Evolutionary conservation across 208 protist genomes (phyloP), one percentile per base, ranked within the genome.

Genomic region (Angomonas desouzai): DNA sequence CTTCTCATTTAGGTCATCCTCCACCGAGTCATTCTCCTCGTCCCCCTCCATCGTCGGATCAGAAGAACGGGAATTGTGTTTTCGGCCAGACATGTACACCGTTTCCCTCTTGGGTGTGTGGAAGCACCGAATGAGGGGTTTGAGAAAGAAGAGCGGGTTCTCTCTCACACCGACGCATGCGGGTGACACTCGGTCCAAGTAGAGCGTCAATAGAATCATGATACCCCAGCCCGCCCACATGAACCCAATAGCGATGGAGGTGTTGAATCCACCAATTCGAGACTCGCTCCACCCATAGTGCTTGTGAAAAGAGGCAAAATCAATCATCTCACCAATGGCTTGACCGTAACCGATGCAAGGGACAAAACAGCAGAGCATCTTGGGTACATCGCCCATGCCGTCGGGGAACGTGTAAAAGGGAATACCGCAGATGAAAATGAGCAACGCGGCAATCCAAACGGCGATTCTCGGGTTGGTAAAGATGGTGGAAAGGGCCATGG

Each of bases 121-220:
- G 58, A 78, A 85, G 45, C 55, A 67, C n/a, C 72, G 70, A 30
- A 72, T 47, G 22, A 90, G 68, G 27, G 70, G 62, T 33, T 63
- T 59, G 34, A 92, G 62, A 65, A 89, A 96, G 64, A 96, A 94
- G 30, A 91, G 66, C 55, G 81, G 83, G 64, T 85, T 71, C 48
- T 64, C 66, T 33, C 69, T 68, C 48, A 75, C 70, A 27, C 87
- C 87, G 55, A 89, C 78, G 0, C 76, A 71, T 33, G 70, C 74
- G 23, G 85, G 87, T 53, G 85, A 64, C 45, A 97, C 87, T 56
- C 76, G 82, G 69, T 97, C 87, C 10, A 97, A 64, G 72, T 97
- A 97, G 27, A 81, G 77, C 51, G 76, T 78, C 29, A 97, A 64
- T 23, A 92, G 53, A 47, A 92, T 73, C 66, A 94, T 76, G 7